phyloP scores from a whole-genome alignment of 2,329 filamentous ascomycete species.

The Iodosphaeria phyllophila region DNA sequence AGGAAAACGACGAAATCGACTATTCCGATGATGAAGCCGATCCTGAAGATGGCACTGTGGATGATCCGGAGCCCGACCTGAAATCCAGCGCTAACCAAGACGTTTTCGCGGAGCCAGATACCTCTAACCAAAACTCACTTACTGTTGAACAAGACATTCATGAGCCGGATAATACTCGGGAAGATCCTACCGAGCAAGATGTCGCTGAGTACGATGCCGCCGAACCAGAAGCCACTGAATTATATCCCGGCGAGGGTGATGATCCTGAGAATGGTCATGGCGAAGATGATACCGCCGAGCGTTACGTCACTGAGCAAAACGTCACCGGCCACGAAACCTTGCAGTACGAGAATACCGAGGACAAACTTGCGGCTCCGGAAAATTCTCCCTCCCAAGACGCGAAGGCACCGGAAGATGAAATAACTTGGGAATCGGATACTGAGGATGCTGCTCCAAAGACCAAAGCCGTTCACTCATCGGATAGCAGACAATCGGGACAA shows the following conservation, averaged over 20 bases:
- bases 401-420: constrained; percentile 10
- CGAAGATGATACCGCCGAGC: background rate
- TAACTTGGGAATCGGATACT: constrained; percentile 16
- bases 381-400: constrained; percentile 2
- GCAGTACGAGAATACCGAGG: constrained; percentile 10
- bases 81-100: no score
- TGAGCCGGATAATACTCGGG: no score
- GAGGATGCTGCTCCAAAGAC: constrained; percentile 9
- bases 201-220: no score
- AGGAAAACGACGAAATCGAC: constrained; percentile 16
- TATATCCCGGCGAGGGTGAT: no score
- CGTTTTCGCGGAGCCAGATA: no score
- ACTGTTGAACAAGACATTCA: no score
- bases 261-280: no score
- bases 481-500: constrained; percentile 12
- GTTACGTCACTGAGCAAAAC: constrained; percentile 2
- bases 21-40: constrained; percentile 17
- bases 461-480: constrained; percentile 3
- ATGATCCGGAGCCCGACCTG: no score
- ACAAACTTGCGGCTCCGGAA: constrained; percentile 3
- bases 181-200: no score
- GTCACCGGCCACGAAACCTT: constrained; percentile 5
- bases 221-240: no score
- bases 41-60: constrained; percentile 5
- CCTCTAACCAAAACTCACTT: no score